Base-by-base conservation (phyloP, 2,329 filamentous ascomycete genomes). In the Alternaria atra region DNA sequence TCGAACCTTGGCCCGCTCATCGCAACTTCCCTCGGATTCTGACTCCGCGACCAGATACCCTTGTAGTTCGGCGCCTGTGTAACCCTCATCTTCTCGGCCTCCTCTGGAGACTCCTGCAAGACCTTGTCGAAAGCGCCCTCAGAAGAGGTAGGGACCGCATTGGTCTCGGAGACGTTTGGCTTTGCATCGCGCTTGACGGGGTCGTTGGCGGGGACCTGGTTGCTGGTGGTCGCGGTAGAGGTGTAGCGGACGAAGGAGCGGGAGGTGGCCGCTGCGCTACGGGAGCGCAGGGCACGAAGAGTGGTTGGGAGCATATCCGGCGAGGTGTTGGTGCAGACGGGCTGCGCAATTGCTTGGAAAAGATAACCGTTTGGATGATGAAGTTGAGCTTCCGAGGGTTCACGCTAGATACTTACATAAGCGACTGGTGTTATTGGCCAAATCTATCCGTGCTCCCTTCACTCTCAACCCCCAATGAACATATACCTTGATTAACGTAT, bases 1-100 rank as follows among this genome's bases (percentile, higher is more conserved):
- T 99, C 95, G 76, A 99, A 99, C 71, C 94, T 86, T 67, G 95
- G 95, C 42, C 95, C 95, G 42, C 89, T 89, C 94, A 99, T 99
- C 54, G 93, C 95, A 80, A 89, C 81, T 55, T 88, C 86, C 73
- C 94, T 86, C 39, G 93, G 89, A 80, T 88, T 88, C 85, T 99
- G 95, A 82, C 89, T 97, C 75, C 88, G 83, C 63, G 92, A 93
- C 95, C 95, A 99, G 61, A 92, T 86, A 6, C 82, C 87, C 61
- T 84, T 82, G 65, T 93, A 88, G 84, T 99, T 99, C 23, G 95
- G 95, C 32, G 94, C 92, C 84, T 99, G 95, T 79, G 84, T 81
- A 58, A 86, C 81, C 65, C 87, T 84, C 72, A 83, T 81, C 61
- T 84, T 77, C 80, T 90, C 88, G 20, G 80, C 86, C 30, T 70